Conservation (phyloP, 75 land plant species). For the Cunninghamia lanceolata region DNA sequence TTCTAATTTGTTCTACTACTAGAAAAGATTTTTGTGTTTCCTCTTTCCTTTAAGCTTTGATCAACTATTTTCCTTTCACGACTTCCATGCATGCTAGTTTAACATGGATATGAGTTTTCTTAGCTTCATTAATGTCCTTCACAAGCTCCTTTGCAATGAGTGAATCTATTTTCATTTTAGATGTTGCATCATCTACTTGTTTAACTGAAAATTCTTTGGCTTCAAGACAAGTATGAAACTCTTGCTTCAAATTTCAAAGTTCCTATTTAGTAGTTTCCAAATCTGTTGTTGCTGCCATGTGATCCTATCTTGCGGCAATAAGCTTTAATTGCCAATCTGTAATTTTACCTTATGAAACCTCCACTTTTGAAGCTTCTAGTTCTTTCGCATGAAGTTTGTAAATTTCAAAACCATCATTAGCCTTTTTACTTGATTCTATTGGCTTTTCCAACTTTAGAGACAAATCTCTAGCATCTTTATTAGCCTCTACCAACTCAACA, state of each 20-base stretch:
- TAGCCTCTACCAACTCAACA: conserved; percentile 10
- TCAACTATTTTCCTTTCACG: conserved; percentile 37
- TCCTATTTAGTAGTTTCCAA: conserved; percentile 61
- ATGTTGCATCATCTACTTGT: too few relatives aligned
- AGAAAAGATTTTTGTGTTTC: conserved; percentile 24
- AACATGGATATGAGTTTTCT: conserved; percentile 37
- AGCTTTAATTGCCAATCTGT: conserved; percentile 3
- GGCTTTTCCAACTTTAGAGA: not conserved
- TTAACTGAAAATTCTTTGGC: conserved; percentile 38
- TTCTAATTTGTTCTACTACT: conserved; percentile 32
- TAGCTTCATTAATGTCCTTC: conserved; percentile 33
- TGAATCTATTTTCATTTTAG: too few relatives aligned
- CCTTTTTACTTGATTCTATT: not conserved
- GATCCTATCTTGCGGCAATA: not conserved
- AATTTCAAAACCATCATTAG: not conserved
- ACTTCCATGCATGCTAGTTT: conserved; percentile 49
- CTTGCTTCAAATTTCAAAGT: conserved; percentile 40
- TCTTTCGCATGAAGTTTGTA: not conserved
- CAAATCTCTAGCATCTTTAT: not conserved
- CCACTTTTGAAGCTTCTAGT: not conserved
- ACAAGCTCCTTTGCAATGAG: conserved; percentile 34
- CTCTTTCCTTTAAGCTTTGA: conserved; percentile 30
- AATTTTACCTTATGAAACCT: not conserved
- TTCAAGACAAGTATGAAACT: conserved; percentile 39
- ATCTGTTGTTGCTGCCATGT: conserved; percentile 18